Evolutionary conservation across 2,329 filamentous ascomycete species (phyloP).

Genomic region (Aureobasidium vineae): DNA sequence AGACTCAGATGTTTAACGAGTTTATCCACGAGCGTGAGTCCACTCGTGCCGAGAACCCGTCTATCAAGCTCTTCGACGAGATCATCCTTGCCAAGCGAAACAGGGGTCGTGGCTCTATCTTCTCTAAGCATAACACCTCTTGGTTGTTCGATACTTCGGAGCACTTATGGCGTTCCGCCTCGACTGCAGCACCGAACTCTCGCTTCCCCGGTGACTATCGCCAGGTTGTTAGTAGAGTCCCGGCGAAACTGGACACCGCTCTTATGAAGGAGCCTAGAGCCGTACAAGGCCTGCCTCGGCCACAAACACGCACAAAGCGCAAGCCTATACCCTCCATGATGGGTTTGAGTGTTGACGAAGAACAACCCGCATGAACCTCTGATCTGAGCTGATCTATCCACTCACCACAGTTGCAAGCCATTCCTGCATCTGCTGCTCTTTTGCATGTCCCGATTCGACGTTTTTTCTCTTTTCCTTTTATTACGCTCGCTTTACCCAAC

Average conservation of each 20-base stretch:
- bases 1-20: conserved; percentile 74
- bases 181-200: conserved; percentile 56
- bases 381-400: neutral
- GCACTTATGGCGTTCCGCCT: conserved; percentile 72
- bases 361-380: neutral
- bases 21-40: conserved; percentile 81
- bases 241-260: conserved; percentile 77
- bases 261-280: conserved; percentile 90
- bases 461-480: neutral
- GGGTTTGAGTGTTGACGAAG: conserved; percentile 29
- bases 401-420: neutral
- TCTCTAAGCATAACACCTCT: conserved; percentile 58
- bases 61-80: conserved; percentile 77
- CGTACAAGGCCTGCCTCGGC: conserved; percentile 79
- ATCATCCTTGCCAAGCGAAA: conserved; percentile 77
- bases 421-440: neutral
- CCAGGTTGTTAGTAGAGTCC: conserved; percentile 58
- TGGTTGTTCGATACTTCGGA: conserved; percentile 72
- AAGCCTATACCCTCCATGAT: conserved; percentile 51
- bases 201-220: conserved; percentile 57
- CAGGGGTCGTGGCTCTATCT: conserved; percentile 64
- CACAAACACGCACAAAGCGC: conserved; percentile 49
- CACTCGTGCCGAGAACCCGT: conserved; percentile 59
- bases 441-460: neutral
- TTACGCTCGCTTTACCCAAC: neutral